Conservation (phyloP, 495 filamentous ascomycete genomes). For the Lophiotrema nucula region DNA sequence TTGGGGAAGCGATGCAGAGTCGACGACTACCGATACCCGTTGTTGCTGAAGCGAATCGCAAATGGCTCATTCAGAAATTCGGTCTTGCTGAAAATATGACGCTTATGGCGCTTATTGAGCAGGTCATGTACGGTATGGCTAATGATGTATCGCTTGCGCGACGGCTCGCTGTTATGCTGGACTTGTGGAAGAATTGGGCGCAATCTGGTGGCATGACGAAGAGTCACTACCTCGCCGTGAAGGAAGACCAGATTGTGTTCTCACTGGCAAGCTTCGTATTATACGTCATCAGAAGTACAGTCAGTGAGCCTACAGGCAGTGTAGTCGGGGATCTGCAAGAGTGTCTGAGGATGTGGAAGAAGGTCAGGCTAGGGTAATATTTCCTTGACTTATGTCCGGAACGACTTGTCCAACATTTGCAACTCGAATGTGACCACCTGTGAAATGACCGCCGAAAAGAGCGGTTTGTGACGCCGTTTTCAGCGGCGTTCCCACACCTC, state of each 20-base stretch:
- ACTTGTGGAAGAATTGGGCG: constrained; percentile 58
- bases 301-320: constrained; percentile 50
- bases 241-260: constrained; percentile 49
- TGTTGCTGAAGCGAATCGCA: constrained; percentile 51
- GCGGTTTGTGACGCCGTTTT: too few relatives aligned
- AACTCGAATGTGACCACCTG: too few relatives aligned
- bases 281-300: constrained; percentile 50
- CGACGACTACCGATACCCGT: constrained; percentile 54
- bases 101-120: constrained; percentile 47
- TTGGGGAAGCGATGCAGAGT: constrained; percentile 56
- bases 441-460: too few relatives aligned
- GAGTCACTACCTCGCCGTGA: constrained; percentile 48
- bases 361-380: constrained; percentile 52
- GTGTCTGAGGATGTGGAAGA: constrained; percentile 59
- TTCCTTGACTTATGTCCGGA: too few relatives aligned
- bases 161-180: constrained; percentile 51
- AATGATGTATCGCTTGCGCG: constrained; percentile 49
- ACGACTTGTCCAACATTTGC: too few relatives aligned
- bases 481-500: too few relatives aligned
- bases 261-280: constrained; percentile 54
- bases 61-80: constrained; percentile 46
- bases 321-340: constrained; percentile 61
- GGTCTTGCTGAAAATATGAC: constrained; percentile 34
- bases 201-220: constrained; percentile 59
- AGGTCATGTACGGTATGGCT: constrained; percentile 55